Conservation (phyloP, 2,329 filamentous ascomycete species). For the Fusarium sp. region DNA sequence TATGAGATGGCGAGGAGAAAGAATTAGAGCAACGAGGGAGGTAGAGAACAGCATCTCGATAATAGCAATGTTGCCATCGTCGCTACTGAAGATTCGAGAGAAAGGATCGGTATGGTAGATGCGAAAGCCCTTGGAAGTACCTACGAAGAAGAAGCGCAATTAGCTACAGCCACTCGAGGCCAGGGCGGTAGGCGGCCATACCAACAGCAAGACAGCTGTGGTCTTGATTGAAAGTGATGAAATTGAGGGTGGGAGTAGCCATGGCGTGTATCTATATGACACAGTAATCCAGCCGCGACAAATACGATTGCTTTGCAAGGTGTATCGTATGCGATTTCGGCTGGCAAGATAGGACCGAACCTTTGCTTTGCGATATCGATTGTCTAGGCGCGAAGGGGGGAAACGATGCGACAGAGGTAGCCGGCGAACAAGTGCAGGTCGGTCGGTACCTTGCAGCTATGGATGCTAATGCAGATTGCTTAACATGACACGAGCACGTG, state of each 20-base stretch:
- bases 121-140: slow-evolving; percentile 91
- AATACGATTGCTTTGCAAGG: neutral
- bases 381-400: neutral
- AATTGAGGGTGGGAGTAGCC: slow-evolving; percentile 83
- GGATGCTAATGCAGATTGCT: slow-evolving; percentile 6
- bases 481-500: slow-evolving; percentile 17
- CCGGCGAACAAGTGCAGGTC: neutral
- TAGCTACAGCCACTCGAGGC: slow-evolving; percentile 10
- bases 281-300: neutral
- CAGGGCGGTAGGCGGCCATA: slow-evolving; percentile 53
- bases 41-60: slow-evolving; percentile 99
- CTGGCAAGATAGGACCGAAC: neutral
- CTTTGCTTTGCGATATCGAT: neutral
- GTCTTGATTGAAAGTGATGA: slow-evolving; percentile 99
- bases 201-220: slow-evolving; percentile 96
- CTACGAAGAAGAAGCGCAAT: slow-evolving; percentile 52
- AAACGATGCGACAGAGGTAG: neutral
- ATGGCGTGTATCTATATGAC: slow-evolving; percentile 52
- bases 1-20: slow-evolving; percentile 89
- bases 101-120: slow-evolving; percentile 98
- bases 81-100: slow-evolving; percentile 91
- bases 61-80: slow-evolving; percentile 93
- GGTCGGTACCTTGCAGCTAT: slow-evolving; percentile 2
- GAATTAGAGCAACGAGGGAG: slow-evolving; percentile 90
- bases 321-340: neutral